phyloP scores from a whole-genome alignment of 163 green algal species.

The Chloromonas sp. region DNA sequence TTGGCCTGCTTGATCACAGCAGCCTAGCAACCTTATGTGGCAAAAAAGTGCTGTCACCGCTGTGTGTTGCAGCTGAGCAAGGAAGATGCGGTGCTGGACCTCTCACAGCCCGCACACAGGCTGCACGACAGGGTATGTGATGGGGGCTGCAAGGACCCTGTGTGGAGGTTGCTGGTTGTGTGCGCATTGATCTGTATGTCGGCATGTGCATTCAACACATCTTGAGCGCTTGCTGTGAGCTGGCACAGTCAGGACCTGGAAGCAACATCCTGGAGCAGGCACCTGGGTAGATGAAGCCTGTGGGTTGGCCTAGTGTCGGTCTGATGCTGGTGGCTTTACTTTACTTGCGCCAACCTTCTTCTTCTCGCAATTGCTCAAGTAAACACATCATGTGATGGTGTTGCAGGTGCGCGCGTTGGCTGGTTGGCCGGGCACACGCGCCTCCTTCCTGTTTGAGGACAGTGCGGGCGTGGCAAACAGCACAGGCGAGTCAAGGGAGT shows the following conservation, averaged over 20 bases:
- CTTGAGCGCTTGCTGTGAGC: too few species aligned
- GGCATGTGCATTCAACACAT: not conserved
- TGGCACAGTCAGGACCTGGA: too few species aligned
- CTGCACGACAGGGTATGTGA: slow-evolving; percentile 57
- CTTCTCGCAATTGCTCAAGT: not conserved
- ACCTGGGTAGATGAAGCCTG: too few species aligned
- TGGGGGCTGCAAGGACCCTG: not conserved
- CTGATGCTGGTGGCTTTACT: too few species aligned
- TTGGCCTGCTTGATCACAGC: not conserved
- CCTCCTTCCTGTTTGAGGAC: slow-evolving; percentile 3
- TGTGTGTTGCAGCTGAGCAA: not conserved
- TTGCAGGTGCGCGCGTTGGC: slow-evolving; percentile 75
- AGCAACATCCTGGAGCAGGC: too few species aligned
- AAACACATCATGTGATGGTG: too few species aligned
- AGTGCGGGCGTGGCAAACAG: not conserved
- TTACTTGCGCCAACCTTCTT: not conserved
- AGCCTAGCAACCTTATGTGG: not conserved
- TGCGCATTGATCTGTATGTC: not conserved
- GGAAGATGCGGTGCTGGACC: slow-evolving; percentile 1
- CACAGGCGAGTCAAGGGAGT: not conserved
- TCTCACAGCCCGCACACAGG: slow-evolving; percentile 24
- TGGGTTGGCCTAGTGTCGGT: too few species aligned
- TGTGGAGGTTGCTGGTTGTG: not conserved
- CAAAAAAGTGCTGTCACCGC: not conserved
- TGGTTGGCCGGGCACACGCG: slow-evolving; percentile 77